Conservation (phyloP, 768 basidiomycete genomes). For the Tubosaeta sp. region DNA sequence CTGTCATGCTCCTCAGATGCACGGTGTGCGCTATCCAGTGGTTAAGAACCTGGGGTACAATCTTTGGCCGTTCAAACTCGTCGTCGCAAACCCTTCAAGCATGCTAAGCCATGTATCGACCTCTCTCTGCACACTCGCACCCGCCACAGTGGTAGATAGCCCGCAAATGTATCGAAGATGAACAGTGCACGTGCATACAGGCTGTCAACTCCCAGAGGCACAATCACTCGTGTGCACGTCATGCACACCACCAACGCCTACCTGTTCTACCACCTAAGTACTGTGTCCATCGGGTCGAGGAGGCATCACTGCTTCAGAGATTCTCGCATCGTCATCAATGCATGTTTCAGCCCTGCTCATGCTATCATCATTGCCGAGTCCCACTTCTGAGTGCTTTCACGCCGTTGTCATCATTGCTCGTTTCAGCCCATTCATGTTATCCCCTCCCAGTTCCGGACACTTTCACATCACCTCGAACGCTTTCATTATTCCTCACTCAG, state of each 20-base stretch:
- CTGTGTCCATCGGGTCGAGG: slow-evolving; percentile 52
- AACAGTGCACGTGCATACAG: slow-evolving; percentile 3
- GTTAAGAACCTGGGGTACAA: slow-evolving; percentile 54
- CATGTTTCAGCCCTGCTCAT: no score
- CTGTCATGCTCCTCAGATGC: slow-evolving; percentile 13
- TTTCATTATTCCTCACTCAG: no score
- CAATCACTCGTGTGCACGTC: slow-evolving; percentile 54
- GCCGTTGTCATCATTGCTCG: no score
- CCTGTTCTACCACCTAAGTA: slow-evolving; percentile 57
- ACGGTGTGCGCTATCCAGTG: slow-evolving; percentile 45
- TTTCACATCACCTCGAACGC: no score
- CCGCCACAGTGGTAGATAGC: slow-evolving; percentile 46
- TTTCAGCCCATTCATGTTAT: no score
- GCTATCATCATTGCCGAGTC: no score
- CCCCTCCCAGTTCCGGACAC: no score
- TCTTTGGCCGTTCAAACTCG: slow-evolving; percentile 79
- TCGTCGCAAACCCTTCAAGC: slow-evolving; percentile 53
- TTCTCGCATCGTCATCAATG: no score
- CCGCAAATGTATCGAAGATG: not conserved
- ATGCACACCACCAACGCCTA: slow-evolving; percentile 90
- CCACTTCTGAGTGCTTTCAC: no score
- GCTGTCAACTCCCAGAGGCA: slow-evolving; percentile 57
- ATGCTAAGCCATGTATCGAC: slow-evolving; percentile 35
- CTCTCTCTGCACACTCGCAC: slow-evolving; percentile 69
- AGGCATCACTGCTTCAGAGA: slow-evolving; percentile 35